Conservation (phyloP, 176 grass and related monocot genomes). For the Tillandsia leiboldiana region DNA sequence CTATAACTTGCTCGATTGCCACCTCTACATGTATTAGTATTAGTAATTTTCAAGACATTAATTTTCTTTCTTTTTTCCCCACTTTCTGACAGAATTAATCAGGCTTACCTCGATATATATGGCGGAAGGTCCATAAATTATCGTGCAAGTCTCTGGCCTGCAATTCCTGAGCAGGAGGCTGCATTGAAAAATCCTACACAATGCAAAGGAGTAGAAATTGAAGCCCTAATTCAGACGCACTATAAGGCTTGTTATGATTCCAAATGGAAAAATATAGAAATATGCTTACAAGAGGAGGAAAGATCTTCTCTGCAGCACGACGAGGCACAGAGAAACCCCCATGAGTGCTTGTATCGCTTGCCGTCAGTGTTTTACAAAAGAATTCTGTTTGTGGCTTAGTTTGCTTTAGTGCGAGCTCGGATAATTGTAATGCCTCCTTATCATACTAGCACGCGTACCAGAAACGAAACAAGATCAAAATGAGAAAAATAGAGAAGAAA, state of each 20-base stretch:
- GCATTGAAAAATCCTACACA: conserved; percentile 85
- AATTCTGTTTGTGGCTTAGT: conserved; percentile 76
- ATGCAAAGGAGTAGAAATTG: background rate
- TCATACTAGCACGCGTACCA: conserved; percentile 48
- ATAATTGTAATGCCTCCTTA: conserved; percentile 83
- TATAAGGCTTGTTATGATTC: background rate
- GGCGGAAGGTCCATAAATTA: conserved; percentile 85
- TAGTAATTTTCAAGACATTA: background rate
- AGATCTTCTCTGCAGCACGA: conserved; percentile 91
- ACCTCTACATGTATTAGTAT: background rate
- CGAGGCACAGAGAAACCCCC: conserved; percentile 98
- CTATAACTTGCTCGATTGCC: conserved; percentile 7
- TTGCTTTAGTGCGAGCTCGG: conserved; percentile 87
- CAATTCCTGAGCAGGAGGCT: conserved; percentile 89
- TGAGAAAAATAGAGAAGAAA: conserved; percentile 18
- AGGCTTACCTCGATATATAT: conserved; percentile 85
- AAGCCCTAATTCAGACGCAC: background rate
- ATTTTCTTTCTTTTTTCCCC: background rate
- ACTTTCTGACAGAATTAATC: background rate
- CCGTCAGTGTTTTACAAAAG: conserved; percentile 97
- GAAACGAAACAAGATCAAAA: conserved; percentile 8
- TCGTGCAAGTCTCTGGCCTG: conserved; percentile 94
- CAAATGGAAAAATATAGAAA: conserved; percentile 1
- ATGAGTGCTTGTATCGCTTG: conserved; percentile 96
- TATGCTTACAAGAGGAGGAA: conserved; percentile 70